Percentiles rank a stretch among this genome's conserved stretches.
Conservation (phyloP, 352 stramenopile genomes). For the Ochromonadaceae sp. region DNA sequence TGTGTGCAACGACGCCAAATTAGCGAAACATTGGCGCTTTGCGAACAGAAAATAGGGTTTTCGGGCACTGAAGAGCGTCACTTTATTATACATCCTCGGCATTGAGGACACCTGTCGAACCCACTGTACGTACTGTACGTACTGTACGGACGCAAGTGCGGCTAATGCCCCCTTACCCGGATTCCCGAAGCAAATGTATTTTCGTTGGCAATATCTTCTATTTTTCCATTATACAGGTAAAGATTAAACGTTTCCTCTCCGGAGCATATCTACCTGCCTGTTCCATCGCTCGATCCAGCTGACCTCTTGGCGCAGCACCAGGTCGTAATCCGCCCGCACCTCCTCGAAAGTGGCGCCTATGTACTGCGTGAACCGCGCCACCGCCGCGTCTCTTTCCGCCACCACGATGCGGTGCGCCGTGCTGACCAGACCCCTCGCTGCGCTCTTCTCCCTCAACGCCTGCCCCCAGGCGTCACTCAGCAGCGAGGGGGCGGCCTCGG, state of each 20-base stretch:
- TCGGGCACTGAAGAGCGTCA: too few relatives aligned
- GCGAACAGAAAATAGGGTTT: too few relatives aligned
- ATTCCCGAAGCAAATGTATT: too few relatives aligned
- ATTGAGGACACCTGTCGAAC: too few relatives aligned
- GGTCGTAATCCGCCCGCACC: neutral
- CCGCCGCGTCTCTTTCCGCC: neutral
- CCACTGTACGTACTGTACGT: too few relatives aligned
- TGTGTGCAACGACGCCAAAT: too few relatives aligned
- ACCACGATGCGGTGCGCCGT: conserved; percentile 2
- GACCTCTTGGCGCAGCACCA: neutral
- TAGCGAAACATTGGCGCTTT: too few relatives aligned
- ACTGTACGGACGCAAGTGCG: too few relatives aligned
- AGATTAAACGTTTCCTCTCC: conserved; percentile 3
- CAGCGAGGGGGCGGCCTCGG: neutral
- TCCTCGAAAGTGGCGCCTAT: neutral
- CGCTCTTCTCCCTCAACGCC: neutral
- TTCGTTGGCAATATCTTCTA: too few relatives aligned
- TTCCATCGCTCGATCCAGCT: conserved; percentile 10
- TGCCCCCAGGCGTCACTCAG: neutral
- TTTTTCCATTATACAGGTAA: too few relatives aligned
- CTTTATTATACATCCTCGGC: too few relatives aligned
- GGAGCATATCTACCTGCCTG: conserved; percentile 14
- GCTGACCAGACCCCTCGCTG: neutral
- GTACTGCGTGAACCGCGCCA: neutral
- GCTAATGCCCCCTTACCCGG: too few relatives aligned